Conservation (phyloP, 495 filamentous ascomycete species). For the Xylaria telfairii region DNA sequence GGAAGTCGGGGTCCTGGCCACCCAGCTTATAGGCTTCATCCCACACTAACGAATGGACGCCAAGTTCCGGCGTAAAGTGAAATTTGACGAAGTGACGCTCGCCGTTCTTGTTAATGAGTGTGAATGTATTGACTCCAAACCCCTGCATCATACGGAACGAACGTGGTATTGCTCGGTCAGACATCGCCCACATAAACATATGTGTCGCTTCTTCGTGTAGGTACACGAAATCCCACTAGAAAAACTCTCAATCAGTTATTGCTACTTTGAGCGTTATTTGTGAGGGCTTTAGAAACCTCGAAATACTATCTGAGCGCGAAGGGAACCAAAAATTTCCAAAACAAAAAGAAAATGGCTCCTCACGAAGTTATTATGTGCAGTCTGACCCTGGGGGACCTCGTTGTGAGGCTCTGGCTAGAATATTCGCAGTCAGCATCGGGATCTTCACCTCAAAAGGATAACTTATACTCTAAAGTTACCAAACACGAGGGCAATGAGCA, state of each 20-base stretch:
- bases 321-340: too few species aligned
- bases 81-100: constrained; percentile 85
- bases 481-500: not conserved
- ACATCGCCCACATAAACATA: constrained; percentile 86
- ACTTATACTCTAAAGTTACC: not conserved
- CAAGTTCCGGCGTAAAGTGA: constrained; percentile 75
- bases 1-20: constrained; percentile 87
- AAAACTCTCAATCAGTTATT: too few species aligned
- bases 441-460: not conserved
- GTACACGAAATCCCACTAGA: constrained; percentile 63
- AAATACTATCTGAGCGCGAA: too few species aligned
- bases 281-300: too few species aligned
- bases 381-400: constrained; percentile 66
- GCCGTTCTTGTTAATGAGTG: constrained; percentile 71
- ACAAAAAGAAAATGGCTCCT: too few species aligned
- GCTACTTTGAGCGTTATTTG: too few species aligned
- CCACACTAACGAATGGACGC: constrained; percentile 86
- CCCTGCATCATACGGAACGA: constrained; percentile 91
- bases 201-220: constrained; percentile 79
- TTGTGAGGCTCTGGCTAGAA: constrained; percentile 73
- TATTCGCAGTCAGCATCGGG: not conserved
- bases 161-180: constrained; percentile 78
- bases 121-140: constrained; percentile 87
- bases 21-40: constrained; percentile 84
- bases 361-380: constrained; percentile 66